Base-by-base conservation (phyloP, 2,329 filamentous ascomycete species). In the Camillea tinctor region DNA sequence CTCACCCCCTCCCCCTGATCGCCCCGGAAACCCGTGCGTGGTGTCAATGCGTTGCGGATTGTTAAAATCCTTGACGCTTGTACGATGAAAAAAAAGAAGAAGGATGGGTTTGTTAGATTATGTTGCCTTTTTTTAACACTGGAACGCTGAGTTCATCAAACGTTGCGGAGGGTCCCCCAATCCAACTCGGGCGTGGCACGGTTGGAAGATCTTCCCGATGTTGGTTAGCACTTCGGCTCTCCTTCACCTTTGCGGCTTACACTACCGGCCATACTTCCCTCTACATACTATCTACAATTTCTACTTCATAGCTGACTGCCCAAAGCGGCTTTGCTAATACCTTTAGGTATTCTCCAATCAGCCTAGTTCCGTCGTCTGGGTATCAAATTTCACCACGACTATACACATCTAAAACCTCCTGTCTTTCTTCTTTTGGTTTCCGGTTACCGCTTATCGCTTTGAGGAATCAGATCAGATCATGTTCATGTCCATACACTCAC, bases 101-200 rank as follows among this genome's bases (percentile, higher is more conserved):
- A n/a, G n/a, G n/a, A n/a, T n/a, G n/a, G n/a, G n/a, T n/a, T 30
- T 7, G 26, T 30, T 30, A 30, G 6, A 30, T 30, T 30, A 11
- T 30, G 21, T 55, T 48, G 44, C 48, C 17, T 30, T 30, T n/a
- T 4, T n/a, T n/a, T n/a, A n/a, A n/a, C n/a, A n/a, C n/a, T n/a
- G 30, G 20, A 36, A 58, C 49, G 48, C 26, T 59, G 20, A 58
- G 56, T 57, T 64, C 56, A 53, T 59, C 51, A 13, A 60, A 56
- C 26, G 52, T 60, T 50, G 52, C 24, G 56, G 52, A 40, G 17
- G 11, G 21, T 52, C 22, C 20, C 52, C n/a, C 21, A 50, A 23
- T 22, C 53, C 53, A 36, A 40, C 44, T 52, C 17, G 49, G 50
- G 26, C n/a, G 40, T 57, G 26, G 15, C 56, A 57, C n/a, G 22